These are phyloP conservation scores for Diaporthe sp. DNA, from an alignment of 2,329 filamentous ascomycete species.

Conservation along the genomic window DNA sequence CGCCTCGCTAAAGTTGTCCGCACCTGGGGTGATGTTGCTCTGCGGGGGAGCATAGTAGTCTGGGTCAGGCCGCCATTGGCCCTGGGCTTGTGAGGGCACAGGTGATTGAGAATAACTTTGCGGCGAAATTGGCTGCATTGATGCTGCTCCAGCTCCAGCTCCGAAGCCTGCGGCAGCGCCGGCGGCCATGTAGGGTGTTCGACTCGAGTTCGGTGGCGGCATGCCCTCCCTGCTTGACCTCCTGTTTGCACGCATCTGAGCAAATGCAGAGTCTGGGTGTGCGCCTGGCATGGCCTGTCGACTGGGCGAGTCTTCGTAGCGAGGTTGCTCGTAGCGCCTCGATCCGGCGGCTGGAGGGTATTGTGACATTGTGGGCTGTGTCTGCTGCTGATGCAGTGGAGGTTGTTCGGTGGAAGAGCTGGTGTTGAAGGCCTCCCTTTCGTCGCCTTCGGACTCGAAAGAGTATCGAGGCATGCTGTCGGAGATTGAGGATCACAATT, in stretches of 20 bases:
- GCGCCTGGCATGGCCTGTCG: slow-evolving; percentile 45
- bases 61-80: slow-evolving; percentile 44
- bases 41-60: slow-evolving; percentile 48
- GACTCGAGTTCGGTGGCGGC: slow-evolving; percentile 40
- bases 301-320: slow-evolving; percentile 23
- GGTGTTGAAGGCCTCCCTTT: slow-evolving; percentile 42
- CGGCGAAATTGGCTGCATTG: slow-evolving; percentile 44
- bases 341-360: slow-evolving; percentile 28
- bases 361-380: slow-evolving; percentile 28
- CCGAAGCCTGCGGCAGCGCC: slow-evolving; percentile 44
- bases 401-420: slow-evolving; percentile 6
- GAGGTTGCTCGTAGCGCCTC: slow-evolving; percentile 28
- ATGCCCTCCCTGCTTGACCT: slow-evolving; percentile 48
- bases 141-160: slow-evolving; percentile 41
- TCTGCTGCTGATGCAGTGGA: slow-evolving; percentile 26
- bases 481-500: slow-evolving; percentile 23
- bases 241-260: slow-evolving; percentile 52
- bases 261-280: slow-evolving; percentile 56
- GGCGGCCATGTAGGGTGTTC: slow-evolving; percentile 43
- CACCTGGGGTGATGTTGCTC: slow-evolving; percentile 69
- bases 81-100: slow-evolving; percentile 43
- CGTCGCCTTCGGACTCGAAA: slow-evolving; percentile 43
- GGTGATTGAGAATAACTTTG: slow-evolving; percentile 48
- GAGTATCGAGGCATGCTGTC: slow-evolving; percentile 44
- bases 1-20: slow-evolving; percentile 75